Evolutionary conservation across 2,329 filamentous ascomycete genomes (phyloP), one percentile per base, ranked within the genome.

Genomic region (Sporothrix schenckii): DNA sequence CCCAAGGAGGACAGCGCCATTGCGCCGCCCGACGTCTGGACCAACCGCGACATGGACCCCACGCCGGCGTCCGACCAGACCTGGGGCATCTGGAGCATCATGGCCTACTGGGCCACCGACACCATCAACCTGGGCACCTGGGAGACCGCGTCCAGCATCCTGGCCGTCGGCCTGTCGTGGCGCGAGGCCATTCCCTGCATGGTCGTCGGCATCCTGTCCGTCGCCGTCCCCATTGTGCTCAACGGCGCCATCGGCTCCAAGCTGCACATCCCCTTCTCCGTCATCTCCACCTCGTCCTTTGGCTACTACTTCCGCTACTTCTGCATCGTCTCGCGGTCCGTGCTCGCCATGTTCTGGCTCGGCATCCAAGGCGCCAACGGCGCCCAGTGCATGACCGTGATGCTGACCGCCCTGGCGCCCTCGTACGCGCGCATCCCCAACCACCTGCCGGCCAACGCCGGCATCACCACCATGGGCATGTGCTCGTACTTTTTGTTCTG

Each of bases 121-220:
- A 74, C 73, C 4, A 73, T 76, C 70, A 76, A 75, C 71, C 73
- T 76, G 68, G 74, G 73, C 54, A 76, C 75, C 7, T 76, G 75
- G 75, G 73, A 76, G 70, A 74, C 75, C 9, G 75, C 73, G 1
- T 73, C 74, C 10, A 66, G 71, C 30, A 75, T 76, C 53, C 69
- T 76, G 10, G 68, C 74, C 4, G 73, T 74, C 14, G 75, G 75
- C 41, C 73, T 76, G 41, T 74, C 74, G n/a, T 77, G 76, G 76
- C 74, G 75, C 63, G 87, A 89, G 75, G 84, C 84, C 4, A 80
- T 87, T 66, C 79, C 79, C 19, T 77, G 77, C 72, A 88, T 84
- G 76, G 74, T 83, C 56, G 86, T 90, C n/a, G 89, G 89, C 56
- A 84, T 85, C 14, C 80, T 85, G 13, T 89, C 87, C 73, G 87